A percentile compares a stretch with the other conserved stretches of the same genome.
These are phyloP conservation scores for Penicillium coffeae DNA, from an alignment of 495 filamentous ascomycete genomes.

Conservation along the genomic window DNA sequence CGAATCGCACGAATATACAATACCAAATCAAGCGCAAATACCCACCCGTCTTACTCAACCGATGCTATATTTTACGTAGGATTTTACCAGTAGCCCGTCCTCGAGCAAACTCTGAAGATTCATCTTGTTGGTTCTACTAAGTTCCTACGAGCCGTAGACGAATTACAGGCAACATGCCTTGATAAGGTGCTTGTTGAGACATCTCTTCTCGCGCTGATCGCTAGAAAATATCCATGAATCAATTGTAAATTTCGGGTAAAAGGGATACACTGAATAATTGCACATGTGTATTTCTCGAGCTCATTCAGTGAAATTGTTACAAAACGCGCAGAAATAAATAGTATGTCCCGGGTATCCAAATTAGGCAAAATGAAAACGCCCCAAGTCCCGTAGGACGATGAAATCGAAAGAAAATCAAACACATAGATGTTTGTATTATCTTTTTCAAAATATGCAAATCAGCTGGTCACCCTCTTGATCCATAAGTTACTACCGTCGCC, in stretches of 20 bases:
- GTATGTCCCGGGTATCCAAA: constrained; percentile 15
- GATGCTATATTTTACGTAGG: background rate
- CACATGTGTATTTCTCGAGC: no score
- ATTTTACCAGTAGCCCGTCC: background rate
- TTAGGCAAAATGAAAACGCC: background rate
- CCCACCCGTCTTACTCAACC: background rate
- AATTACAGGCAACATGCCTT: no score
- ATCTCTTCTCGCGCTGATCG: no score
- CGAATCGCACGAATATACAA: constrained; percentile 35
- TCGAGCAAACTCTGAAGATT: no score
- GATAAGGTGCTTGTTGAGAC: no score
- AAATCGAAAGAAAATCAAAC: background rate
- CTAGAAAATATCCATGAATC: no score
- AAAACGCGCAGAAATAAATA: background rate
- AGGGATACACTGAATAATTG: no score
- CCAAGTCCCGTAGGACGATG: background rate
- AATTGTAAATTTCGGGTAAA: no score
- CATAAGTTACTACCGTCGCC: constrained; percentile 73
- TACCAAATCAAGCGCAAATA: constrained; percentile 15
- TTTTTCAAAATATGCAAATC: constrained; percentile 10
- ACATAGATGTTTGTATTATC: no score
- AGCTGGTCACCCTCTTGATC: constrained; percentile 67
- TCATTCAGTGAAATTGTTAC: background rate
- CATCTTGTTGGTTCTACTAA: no score
- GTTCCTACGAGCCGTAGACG: no score